Base-by-base conservation (phyloP, 2,329 filamentous ascomycete genomes). In the Aspergillus pseudoterreus region DNA sequence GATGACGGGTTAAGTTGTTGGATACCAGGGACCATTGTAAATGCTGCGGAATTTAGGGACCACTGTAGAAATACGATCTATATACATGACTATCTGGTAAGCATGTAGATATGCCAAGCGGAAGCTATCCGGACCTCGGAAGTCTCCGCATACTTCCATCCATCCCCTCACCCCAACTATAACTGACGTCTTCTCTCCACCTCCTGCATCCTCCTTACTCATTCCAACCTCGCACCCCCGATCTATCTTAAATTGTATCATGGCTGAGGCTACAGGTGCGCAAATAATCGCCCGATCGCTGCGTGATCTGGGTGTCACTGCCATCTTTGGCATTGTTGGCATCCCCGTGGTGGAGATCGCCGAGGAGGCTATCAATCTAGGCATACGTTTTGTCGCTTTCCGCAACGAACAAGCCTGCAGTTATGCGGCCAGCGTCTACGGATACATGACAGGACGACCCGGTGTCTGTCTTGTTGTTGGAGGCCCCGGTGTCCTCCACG, bases 391-490 rank as follows among this genome's bases (percentile, higher is more conserved):
- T 64, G 77, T 83, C 47, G 79, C 75, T 22, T 83, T 82, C 57
- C 70, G 81, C 27, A 83, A 83, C 56, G 80, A 84, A 57, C 80
- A 84, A 63, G 78, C 81, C 10, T 79, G 78, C 30, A 76, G 75
- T 56, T 83, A 83, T 71, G 80, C 81, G 10, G 80, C 81, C 3
- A 79, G 77, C 44, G 78, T 77, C 5, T 82, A 83, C 73, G 80
- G 80, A 12, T 83, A 82, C 57, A 70, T 83, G 57, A 82, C 78
- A 3, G 79, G 79, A 17, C 74, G 64, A 49, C 80, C 80, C 4
- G 81, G 79, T 3, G 77, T 83, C 9, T 82, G 79, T 61, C 69
- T 83, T 36, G 76, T 81, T n/a, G 80, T 83, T 2, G 81, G 80
- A 47, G 81, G 81, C 8, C 81, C 81, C 6, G 81, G 81, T 19